Conservation (phyloP, 352 stramenopile genomes). For the Pythium scleroteichum region DNA sequence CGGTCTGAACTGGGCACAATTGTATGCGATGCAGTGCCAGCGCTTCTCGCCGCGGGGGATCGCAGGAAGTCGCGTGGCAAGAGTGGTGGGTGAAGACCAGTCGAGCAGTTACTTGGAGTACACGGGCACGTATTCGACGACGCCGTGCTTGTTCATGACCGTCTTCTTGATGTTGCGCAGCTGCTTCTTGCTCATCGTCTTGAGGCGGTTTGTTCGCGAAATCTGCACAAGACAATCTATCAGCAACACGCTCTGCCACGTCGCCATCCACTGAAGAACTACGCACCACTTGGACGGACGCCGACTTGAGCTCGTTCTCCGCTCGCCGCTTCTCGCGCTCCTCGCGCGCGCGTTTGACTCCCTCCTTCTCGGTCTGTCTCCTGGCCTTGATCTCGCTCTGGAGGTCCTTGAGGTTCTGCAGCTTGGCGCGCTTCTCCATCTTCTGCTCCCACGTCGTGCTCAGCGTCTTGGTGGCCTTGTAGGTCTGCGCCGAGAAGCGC, state of each 20-base stretch:
- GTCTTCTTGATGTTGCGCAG: conserved; percentile 91
- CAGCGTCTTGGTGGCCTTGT: conserved; percentile 78
- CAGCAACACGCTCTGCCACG: neutral
- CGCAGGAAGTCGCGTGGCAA: too few species aligned
- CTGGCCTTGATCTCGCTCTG: conserved; percentile 81
- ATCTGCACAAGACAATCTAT: conserved; percentile 46
- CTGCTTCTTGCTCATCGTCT: conserved; percentile 94
- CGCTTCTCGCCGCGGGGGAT: too few species aligned
- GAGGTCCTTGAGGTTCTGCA: conserved; percentile 83
- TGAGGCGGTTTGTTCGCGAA: conserved; percentile 83
- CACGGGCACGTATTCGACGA: conserved; percentile 86
- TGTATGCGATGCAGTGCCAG: too few species aligned
- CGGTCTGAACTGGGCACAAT: too few species aligned
- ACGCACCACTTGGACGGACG: conserved; percentile 84
- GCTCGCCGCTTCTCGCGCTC: conserved; percentile 87
- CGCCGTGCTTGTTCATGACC: conserved; percentile 90
- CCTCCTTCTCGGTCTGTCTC: conserved; percentile 70
- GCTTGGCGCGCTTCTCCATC: conserved; percentile 69
- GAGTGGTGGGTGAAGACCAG: too few species aligned
- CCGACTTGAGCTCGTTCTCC: conserved; percentile 91
- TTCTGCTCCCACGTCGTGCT: conserved; percentile 90
- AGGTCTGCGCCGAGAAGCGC: conserved; percentile 71
- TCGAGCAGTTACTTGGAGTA: conserved; percentile 73
- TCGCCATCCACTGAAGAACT: neutral
- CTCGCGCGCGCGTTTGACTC: conserved; percentile 74